Conservation (phyloP, 495 filamentous ascomycete genomes). For the Trichoderma asperelloides region DNA sequence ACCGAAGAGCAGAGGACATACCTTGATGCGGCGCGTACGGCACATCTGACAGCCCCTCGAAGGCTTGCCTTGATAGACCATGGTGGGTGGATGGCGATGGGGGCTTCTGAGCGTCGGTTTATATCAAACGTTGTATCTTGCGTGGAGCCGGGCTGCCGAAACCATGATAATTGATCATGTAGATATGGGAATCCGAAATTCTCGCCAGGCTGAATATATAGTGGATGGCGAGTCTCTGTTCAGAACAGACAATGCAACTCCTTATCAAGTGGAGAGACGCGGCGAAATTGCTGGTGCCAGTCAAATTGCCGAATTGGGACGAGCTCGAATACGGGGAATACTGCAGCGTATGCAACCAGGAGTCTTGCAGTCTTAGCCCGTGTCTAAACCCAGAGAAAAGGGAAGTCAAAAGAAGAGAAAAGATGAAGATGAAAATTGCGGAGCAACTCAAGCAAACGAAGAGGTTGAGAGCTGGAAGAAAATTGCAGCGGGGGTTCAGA, state of each 20-base stretch:
- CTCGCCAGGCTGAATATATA: not conserved
- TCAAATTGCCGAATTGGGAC: not conserved
- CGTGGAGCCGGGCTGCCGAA: not conserved
- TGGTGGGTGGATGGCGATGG: conserved; percentile 19
- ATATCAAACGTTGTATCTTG: not conserved
- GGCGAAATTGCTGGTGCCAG: not conserved
- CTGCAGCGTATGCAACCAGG: not conserved
- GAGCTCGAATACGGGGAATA: not conserved
- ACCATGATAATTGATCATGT: not conserved
- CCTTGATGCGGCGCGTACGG: conserved; percentile 62
- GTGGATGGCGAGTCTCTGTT: not conserved
- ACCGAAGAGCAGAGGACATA: conserved; percentile 24
- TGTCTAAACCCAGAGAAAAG: not conserved
- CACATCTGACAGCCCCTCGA: conserved; percentile 68
- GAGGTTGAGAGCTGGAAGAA: not conserved
- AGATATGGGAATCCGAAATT: not conserved
- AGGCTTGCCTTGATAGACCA: conserved; percentile 71
- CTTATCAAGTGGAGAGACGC: not conserved
- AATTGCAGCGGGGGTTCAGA: not conserved
- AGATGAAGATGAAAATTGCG: not conserved
- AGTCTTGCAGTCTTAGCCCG: not conserved
- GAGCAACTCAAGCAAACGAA: not conserved
- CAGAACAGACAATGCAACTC: not conserved
- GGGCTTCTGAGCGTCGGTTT: not conserved
- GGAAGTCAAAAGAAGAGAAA: not conserved